Evolutionary conservation across 495 filamentous ascomycete species (phyloP).

Genomic region (Lophiotrema nucula): DNA sequence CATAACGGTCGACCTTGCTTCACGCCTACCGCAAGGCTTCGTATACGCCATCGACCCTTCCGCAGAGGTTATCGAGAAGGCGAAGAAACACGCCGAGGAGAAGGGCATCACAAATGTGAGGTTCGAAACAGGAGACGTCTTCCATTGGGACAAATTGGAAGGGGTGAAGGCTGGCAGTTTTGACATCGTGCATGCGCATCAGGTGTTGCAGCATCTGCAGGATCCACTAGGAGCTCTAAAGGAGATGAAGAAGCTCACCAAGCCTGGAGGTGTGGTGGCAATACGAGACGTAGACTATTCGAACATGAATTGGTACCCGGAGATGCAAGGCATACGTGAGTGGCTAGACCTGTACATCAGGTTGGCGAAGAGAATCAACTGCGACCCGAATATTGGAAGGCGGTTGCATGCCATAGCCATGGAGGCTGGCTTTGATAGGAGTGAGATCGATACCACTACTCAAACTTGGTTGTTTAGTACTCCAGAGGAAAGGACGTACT

Average conservation of each 20-base stretch:
- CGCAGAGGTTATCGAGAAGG: slow-evolving; percentile 43
- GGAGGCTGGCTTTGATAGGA: slow-evolving; percentile 47
- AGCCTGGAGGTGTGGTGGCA: slow-evolving; percentile 25
- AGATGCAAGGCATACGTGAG: slow-evolving; percentile 39
- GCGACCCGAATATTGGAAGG: slow-evolving; percentile 52
- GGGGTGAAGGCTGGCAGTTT: slow-evolving; percentile 19
- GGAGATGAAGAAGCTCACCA: slow-evolving; percentile 28
- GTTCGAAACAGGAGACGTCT: slow-evolving; percentile 51
- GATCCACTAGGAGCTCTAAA: slow-evolving; percentile 27
- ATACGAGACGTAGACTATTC: slow-evolving; percentile 41
- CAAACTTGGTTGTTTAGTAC: slow-evolving; percentile 50
- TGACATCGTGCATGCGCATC: slow-evolving; percentile 34
- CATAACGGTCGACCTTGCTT: slow-evolving; percentile 55
- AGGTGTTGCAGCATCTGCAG: slow-evolving; percentile 29
- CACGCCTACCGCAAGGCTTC: slow-evolving; percentile 47
- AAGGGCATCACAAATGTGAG: slow-evolving; percentile 46
- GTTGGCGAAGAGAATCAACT: slow-evolving; percentile 45
- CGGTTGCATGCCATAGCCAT: slow-evolving; percentile 51
- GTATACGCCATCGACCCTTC: slow-evolving; percentile 42
- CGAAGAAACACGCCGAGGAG: slow-evolving; percentile 40
- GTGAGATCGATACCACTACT: slow-evolving; percentile 41
- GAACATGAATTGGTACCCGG: slow-evolving; percentile 48
- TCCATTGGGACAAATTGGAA: slow-evolving; percentile 11
- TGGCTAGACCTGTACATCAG: slow-evolving; percentile 46
- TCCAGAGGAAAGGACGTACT: slow-evolving; percentile 47